Conservation (phyloP, 148 eudicot species). For the Chenopodium formosanum region DNA sequence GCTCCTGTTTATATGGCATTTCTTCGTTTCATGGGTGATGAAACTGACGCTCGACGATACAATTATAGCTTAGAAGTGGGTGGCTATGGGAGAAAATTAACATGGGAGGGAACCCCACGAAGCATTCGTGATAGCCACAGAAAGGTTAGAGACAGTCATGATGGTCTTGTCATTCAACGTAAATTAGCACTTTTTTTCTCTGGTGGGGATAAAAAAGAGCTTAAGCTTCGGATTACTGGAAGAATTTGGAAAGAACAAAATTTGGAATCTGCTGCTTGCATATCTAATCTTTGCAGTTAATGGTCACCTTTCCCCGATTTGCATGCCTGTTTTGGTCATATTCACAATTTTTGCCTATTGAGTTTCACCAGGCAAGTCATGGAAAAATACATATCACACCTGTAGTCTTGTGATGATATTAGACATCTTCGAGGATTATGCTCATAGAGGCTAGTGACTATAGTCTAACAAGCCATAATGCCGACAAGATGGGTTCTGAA, state of each 20-base stretch:
- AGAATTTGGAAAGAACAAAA: conserved; percentile 40
- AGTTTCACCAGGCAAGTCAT: not conserved
- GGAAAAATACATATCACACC: not conserved
- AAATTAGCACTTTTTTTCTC: conserved; percentile 38
- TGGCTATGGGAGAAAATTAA: conserved; percentile 34
- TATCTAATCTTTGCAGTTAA: conserved; percentile 23
- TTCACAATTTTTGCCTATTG: not conserved
- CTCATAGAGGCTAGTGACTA: not conserved
- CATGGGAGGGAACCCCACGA: conserved; percentile 44
- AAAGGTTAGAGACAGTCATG: conserved; percentile 42
- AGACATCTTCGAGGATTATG: not conserved
- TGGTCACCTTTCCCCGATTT: not conserved
- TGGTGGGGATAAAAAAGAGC: conserved; percentile 37
- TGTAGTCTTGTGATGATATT: not conserved
- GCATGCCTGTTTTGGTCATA: conserved; percentile 9
- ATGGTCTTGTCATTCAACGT: conserved; percentile 35
- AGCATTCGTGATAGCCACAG: conserved; percentile 42
- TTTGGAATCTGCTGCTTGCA: conserved; percentile 29
- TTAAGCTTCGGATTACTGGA: conserved; percentile 42
- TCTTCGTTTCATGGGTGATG: conserved; percentile 46
- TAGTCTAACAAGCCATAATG: not conserved
- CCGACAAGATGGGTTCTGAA: conserved; percentile 5
- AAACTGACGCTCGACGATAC: conserved; percentile 34
- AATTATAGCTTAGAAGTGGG: conserved; percentile 42
- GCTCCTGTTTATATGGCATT: conserved; percentile 45